Base-by-base conservation (phyloP, 768 basidiomycete species). In the Mycena indigotica region DNA sequence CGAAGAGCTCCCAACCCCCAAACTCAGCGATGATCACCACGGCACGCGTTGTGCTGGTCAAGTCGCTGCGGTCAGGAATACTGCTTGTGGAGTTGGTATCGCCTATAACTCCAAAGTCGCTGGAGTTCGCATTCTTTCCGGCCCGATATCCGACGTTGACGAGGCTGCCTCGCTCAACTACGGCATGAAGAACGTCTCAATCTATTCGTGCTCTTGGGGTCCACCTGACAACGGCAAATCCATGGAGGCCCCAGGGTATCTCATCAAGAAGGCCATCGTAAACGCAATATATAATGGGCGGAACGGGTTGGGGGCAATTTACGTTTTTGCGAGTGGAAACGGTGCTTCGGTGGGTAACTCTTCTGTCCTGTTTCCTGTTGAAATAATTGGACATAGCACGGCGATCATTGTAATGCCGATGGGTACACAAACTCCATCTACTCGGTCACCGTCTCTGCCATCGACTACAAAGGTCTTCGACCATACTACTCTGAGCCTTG, bases 401-500 rank as follows among this genome's bases (percentile, higher is more conserved):
- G 90, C 17, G 97, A 99, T 68, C 96, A 98, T 71, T 99, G 97
- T 78, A 99, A 99, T 71, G 41, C 41, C 13, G 41, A 44, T 19
- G 41, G 97, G 5, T 99, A 99, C 71, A 99, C 97, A 13, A 99
- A 99, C 70, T 93, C 90, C 66, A 95, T 98, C 57, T 98, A 93
- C 73, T 93, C 91, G 5, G 86, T 99, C 40, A 99, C 97, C 0
- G 93, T 99, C 26, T 88, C 94, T n/a, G 93, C 97, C 0, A 80
- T 98, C 57, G 97, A 98, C 67, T 85, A 88, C 70, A 91, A 92
- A 69, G 96, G 94, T 13, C 46, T 95, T 28, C 97, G 97, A 68
- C 97, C 97, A 15, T 93, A 91, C 69, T 98, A 99, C 66, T 98
- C 96, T 3, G 97, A 99, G 72, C 76, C 93, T n/a, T 99, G 97